phyloP scores from a whole-genome alignment of 2,329 filamentous ascomycete species.

The Thielaviopsis populi region DNA sequence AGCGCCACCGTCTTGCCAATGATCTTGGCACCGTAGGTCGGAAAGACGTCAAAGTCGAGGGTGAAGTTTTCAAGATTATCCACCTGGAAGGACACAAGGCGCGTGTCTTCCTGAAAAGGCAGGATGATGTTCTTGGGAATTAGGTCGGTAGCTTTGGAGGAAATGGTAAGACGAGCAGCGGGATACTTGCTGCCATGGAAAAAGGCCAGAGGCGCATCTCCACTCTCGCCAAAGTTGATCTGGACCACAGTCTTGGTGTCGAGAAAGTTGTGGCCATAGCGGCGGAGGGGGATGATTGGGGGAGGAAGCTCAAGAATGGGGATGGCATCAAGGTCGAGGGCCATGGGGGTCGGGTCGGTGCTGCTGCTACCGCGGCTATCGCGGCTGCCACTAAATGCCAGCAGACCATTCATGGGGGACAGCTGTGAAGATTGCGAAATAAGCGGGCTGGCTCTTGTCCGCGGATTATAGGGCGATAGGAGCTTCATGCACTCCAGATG shows the following conservation, averaged over 20 bases:
- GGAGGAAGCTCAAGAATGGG: slow-evolving; percentile 83
- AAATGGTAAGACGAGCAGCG: slow-evolving; percentile 85
- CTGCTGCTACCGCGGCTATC: too few relatives aligned
- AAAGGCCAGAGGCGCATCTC: slow-evolving; percentile 69
- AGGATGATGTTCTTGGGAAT: slow-evolving; percentile 93
- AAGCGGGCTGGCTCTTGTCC: slow-evolving; percentile 30
- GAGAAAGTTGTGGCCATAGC: slow-evolving; percentile 96
- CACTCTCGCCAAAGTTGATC: slow-evolving; percentile 61
- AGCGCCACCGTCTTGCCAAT: slow-evolving; percentile 92
- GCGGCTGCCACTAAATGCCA: slow-evolving; percentile 32
- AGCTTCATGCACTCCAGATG: slow-evolving; percentile 89
- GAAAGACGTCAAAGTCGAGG: slow-evolving; percentile 94
- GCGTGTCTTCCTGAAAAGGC: slow-evolving; percentile 90
- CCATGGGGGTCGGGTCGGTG: slow-evolving; percentile 43
- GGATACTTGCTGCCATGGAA: slow-evolving; percentile 96
- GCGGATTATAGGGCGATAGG: slow-evolving; percentile 46
- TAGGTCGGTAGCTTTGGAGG: slow-evolving; percentile 86
- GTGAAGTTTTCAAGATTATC: slow-evolving; percentile 86
- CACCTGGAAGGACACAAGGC: slow-evolving; percentile 86
- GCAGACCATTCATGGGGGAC: slow-evolving; percentile 25
- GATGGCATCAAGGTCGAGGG: slow-evolving; percentile 72
- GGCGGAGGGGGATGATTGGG: slow-evolving; percentile 83
- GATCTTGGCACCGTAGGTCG: slow-evolving; percentile 91
- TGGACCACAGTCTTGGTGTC: slow-evolving; percentile 95
- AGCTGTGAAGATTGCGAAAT: slow-evolving; percentile 27